Evolutionary conservation across 2,329 filamentous ascomycete genomes (phyloP), one percentile per base, ranked within the genome.

Genomic region (Erysiphe pulchra): DNA sequence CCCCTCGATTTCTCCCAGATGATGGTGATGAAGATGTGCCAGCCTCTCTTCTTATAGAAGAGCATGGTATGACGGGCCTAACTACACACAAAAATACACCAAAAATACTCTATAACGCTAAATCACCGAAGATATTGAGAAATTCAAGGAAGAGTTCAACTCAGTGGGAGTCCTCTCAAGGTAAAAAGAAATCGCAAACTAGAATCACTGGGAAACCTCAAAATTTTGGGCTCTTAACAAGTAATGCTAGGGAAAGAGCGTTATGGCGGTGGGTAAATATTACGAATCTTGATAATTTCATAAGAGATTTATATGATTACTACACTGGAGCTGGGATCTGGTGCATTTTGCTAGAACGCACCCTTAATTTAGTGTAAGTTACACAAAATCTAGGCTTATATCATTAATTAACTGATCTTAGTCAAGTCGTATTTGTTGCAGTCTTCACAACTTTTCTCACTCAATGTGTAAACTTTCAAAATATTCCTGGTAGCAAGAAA

Each of bases 201-300:
- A 24, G 20, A 24, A 24, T 24, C 20, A 24, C 20, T 24, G 20
- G 20, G 20, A 62, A 64, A 59, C 66, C 65, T 51, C 67, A 66
- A 50, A 66, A 64, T 48, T 64, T 63, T 33, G 66, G 65, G 11
- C 60, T 67, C 45, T 63, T 56, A 17, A 48, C 63, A 45, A 63
- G 67, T 28, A 70, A 73, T 54, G 71, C 75, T 0, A 70, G 70
- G 59, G 73, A 78, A 52, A 75, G 72, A 54, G 78, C 78, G 17
- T 68, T 81, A 65, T 82, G 76, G 73, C 67, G 73, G 49, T 83
- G 77, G 73, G 73, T 75, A 16, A 81, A 81, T 53, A 75, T 80
- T 36, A 68, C 70, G 47, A 78, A 81, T 53, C 58, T 83, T 46
- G 78, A 83, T 56, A 71, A 70, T 45, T 82, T 81, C 55, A 63